phyloP scores from a whole-genome alignment of 176 grass and related monocot genomes.

The Rhipidocladum racemiflorum region DNA sequence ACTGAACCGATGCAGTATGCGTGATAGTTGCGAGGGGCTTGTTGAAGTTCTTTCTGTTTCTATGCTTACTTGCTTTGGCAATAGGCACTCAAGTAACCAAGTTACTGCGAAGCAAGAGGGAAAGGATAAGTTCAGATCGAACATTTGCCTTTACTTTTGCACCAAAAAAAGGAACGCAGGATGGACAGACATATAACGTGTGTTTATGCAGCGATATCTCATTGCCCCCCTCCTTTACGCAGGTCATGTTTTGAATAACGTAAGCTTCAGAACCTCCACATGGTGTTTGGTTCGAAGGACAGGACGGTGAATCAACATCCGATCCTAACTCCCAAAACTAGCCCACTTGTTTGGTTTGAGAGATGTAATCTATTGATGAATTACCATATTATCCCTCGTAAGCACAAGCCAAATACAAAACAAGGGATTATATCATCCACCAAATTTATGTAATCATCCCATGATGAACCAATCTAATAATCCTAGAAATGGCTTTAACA shows the following conservation, averaged over 20 bases:
- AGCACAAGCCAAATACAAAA: no score
- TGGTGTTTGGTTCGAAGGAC: no score
- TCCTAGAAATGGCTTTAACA: not conserved
- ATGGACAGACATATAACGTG: not conserved
- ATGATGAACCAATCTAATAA: no score
- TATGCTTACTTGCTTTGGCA: not conserved
- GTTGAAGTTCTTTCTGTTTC: not conserved
- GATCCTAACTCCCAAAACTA: no score
- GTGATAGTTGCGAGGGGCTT: not conserved
- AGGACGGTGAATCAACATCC: no score
- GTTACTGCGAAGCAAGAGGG: not conserved
- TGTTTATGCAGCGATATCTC: not conserved
- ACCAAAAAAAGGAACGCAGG: not conserved
- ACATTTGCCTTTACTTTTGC: not conserved
- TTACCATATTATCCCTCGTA: no score
- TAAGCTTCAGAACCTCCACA: not conserved
- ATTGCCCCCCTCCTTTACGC: not conserved
- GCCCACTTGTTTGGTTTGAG: no score
- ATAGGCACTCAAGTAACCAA: not conserved
- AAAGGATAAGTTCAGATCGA: not conserved
- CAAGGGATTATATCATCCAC: no score
- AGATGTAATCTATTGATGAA: no score
- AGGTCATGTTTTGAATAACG: not conserved
- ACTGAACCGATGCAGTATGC: not conserved
- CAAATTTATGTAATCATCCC: no score